Conservation (phyloP, 148 eudicot species). For the Rhododendron griersonianum region DNA sequence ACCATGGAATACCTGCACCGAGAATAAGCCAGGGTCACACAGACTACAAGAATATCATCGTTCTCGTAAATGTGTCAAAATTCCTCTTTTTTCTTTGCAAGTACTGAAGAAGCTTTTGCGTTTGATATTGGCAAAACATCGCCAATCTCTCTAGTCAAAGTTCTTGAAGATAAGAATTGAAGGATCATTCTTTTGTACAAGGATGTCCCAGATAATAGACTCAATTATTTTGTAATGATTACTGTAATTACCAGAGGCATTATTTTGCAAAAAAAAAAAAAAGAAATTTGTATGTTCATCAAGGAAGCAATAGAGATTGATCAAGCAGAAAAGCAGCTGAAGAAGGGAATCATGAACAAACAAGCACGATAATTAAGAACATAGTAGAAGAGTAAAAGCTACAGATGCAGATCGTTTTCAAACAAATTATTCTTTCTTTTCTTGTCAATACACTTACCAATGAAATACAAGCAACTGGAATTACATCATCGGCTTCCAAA, state of each 20-base stretch:
- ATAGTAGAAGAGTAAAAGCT: background rate
- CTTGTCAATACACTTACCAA: slow-evolving; percentile 41
- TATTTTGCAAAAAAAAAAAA: background rate
- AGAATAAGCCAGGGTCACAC: slow-evolving; percentile 9
- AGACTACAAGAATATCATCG: background rate
- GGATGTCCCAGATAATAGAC: background rate
- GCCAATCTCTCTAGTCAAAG: background rate
- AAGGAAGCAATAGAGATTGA: background rate
- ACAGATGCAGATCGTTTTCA: background rate
- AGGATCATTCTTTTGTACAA: background rate
- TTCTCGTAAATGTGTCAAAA: background rate
- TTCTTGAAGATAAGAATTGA: background rate
- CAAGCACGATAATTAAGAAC: background rate
- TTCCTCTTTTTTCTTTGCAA: background rate
- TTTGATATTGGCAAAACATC: background rate
- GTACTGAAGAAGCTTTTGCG: background rate
- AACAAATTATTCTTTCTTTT: background rate
- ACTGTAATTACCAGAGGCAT: background rate
- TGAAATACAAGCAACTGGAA: slow-evolving; percentile 65
- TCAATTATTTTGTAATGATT: background rate
- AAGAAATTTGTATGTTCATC: no score
- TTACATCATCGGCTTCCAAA: slow-evolving; percentile 37
- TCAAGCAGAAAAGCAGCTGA: background rate
- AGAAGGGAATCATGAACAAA: background rate
- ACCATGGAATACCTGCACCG: slow-evolving; percentile 55